These are phyloP conservation scores for Colletotrichum sp. DNA, from an alignment of 2,329 filamentous ascomycete genomes.

Conservation along the genomic window DNA sequence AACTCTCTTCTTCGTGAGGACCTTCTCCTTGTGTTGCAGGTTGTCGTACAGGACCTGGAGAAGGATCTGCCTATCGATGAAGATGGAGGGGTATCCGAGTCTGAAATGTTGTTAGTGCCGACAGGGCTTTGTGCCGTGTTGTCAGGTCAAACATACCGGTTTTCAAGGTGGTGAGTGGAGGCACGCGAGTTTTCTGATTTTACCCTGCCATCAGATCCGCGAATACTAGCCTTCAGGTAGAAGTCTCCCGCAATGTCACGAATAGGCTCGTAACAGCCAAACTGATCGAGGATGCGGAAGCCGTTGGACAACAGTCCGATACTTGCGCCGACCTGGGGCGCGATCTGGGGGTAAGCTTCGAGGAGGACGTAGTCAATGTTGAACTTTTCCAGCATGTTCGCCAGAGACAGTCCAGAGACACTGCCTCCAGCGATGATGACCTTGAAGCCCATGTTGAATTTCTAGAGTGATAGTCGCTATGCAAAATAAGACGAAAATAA, in stretches of 20 bases:
- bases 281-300: constrained; percentile 51
- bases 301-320: constrained; percentile 50
- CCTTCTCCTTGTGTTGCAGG: constrained; percentile 30
- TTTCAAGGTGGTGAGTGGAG: neutral
- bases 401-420: constrained; percentile 44
- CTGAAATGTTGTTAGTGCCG: neutral
- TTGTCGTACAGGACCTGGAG: constrained; percentile 38
- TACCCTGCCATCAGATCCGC: constrained; percentile 15
- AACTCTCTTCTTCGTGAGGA: constrained; percentile 22
- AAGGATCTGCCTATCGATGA: constrained; percentile 41
- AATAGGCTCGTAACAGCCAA: constrained; percentile 36
- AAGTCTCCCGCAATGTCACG: constrained; percentile 23
- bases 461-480: neutral
- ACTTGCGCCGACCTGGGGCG: constrained; percentile 50
- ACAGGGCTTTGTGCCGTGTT: accelerated
- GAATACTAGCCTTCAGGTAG: neutral
- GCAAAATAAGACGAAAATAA: neutral
- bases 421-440: constrained; percentile 55
- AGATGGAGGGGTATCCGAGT: constrained; percentile 32
- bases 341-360: constrained; percentile 44
- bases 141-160: neutral
- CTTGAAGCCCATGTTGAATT: constrained; percentile 28
- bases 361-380: constrained; percentile 54
- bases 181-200: constrained; percentile 6
- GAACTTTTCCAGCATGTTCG: constrained; percentile 44